A percentile compares a stretch with the other conserved stretches of the same genome.
Conservation (phyloP, 495 filamentous ascomycete genomes). For the Penicillium goetzii region DNA sequence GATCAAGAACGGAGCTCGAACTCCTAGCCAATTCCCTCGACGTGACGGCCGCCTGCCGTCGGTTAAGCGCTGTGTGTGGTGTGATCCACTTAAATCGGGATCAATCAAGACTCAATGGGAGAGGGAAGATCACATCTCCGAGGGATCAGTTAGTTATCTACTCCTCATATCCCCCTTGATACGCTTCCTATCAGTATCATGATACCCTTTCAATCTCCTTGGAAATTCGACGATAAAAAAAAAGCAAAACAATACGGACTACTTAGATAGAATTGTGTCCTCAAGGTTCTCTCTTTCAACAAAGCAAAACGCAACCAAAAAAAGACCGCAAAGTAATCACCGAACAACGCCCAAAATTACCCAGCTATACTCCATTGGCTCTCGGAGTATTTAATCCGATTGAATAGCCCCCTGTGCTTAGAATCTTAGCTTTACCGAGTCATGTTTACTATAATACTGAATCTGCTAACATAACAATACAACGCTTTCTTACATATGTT, state of each 20-base stretch:
- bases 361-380: neutral
- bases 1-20: neutral
- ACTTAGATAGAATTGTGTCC: neutral
- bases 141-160: neutral
- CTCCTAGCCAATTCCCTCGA: neutral
- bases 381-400: neutral
- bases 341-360: conserved; percentile 1
- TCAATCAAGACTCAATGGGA: neutral
- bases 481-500: no score
- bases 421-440: neutral
- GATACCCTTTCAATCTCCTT: neutral
- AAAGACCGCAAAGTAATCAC: neutral
- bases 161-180: neutral
- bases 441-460: neutral
- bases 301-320: neutral
- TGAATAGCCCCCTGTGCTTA: neutral
- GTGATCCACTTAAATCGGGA: neutral
- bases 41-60: neutral
- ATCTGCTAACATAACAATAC: no score
- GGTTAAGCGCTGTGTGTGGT: neutral
- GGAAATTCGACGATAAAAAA: neutral
- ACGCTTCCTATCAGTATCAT: neutral
- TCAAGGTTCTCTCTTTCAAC: neutral
- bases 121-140: neutral
- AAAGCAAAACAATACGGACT: neutral